phyloP scores from a whole-genome alignment of 2,329 filamentous ascomycete genomes.

The Didymella pinodella region DNA sequence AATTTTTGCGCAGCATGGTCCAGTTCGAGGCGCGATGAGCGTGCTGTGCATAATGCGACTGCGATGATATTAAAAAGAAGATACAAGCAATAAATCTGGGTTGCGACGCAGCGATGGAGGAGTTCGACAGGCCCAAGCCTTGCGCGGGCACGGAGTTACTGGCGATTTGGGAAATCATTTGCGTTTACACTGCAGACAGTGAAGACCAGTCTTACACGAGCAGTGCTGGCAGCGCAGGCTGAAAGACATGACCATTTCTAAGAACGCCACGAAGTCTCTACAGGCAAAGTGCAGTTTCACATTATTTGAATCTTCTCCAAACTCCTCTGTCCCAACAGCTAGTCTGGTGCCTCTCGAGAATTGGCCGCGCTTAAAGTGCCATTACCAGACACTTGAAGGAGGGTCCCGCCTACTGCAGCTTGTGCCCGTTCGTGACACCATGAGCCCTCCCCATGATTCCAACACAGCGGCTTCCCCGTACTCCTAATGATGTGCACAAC shows the following conservation, averaged over 20 bases:
- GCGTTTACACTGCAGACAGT: neutral
- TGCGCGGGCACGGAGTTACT: constrained; percentile 17
- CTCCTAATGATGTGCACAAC: constrained; percentile 10
- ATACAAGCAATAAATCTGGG: neutral
- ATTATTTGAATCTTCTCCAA: constrained; percentile 14
- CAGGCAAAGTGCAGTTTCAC: constrained; percentile 12
- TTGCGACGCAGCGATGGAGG: neutral
- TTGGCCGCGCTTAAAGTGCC: constrained; percentile 2
- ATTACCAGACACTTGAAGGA: constrained; percentile 2
- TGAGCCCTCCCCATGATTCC: constrained; percentile 9
- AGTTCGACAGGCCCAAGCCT: neutral
- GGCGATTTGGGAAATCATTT: constrained; percentile 8
- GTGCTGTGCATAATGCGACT: neutral
- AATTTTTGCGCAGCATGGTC: constrained; percentile 72
- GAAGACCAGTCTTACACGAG: neutral
- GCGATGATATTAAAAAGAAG: neutral
- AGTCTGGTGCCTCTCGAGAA: constrained; percentile 6
- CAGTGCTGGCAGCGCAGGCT: neutral
- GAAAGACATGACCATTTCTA: neutral
- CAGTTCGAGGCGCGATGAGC: constrained; percentile 90
- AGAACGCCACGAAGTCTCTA: neutral
- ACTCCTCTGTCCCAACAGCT: constrained; percentile 13
- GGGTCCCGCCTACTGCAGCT: constrained; percentile 3
- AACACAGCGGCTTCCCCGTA: constrained; percentile 1
- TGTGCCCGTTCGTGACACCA: constrained; percentile 3